Conservation (phyloP, 768 basidiomycete genomes). For the Pisolithus orientalis region DNA sequence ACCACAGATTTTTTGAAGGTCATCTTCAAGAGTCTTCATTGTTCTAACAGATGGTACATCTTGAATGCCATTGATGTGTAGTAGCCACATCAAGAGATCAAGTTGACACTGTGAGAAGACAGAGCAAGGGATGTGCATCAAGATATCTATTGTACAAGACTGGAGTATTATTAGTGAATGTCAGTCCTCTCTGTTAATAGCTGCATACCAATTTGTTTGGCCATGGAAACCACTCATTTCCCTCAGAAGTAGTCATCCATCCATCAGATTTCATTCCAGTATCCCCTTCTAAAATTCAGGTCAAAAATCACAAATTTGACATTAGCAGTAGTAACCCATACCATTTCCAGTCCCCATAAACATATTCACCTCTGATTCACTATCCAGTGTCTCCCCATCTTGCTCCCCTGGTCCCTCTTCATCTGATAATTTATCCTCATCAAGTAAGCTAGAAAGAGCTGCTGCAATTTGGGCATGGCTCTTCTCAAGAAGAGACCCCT, state of each 20-base stretch:
- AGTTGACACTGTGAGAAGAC: constrained; percentile 26
- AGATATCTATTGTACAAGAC: constrained; percentile 26
- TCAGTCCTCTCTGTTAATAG: background rate
- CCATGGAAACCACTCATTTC: constrained; percentile 1
- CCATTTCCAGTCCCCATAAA: background rate
- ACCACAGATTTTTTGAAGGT: background rate
- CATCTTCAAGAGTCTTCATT: background rate
- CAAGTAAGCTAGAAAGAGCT: background rate
- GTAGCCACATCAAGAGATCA: constrained; percentile 24
- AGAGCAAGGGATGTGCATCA: constrained; percentile 27
- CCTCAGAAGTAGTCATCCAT: background rate
- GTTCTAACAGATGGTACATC: constrained; percentile 15
- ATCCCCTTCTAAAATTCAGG: background rate
- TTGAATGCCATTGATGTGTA: constrained; percentile 14
- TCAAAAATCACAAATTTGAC: background rate
- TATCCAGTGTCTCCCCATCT: background rate
- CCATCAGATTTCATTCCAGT: background rate
- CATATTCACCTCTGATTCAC: background rate
- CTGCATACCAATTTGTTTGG: background rate
- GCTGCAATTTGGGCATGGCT: background rate
- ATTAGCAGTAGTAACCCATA: background rate
- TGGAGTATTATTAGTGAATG: constrained; percentile 2
- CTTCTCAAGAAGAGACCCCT: background rate
- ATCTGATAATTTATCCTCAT: constrained; percentile 1
- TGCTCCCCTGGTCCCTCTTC: background rate